Evolutionary conservation across 2,329 filamentous ascomycete species (phyloP).

Genomic region (Rhynchosporium graminicola): DNA sequence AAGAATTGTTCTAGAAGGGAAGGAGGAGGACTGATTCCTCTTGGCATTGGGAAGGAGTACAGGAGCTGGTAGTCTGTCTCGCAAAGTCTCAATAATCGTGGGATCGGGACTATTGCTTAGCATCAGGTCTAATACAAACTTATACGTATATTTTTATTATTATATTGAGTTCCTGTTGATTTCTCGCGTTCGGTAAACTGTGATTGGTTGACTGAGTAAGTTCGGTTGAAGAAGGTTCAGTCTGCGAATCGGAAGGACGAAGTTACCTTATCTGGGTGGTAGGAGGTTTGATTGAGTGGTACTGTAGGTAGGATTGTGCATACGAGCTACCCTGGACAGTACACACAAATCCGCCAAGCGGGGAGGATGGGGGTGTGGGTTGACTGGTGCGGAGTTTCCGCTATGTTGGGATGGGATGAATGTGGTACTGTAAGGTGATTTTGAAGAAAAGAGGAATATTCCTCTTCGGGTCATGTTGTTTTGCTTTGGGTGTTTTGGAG

Average conservation of each 20-base stretch:
- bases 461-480: too few relatives aligned
- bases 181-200: too few relatives aligned
- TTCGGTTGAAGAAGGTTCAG: neutral
- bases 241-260: neutral
- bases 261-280: neutral
- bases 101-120: neutral
- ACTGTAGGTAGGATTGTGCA: neutral
- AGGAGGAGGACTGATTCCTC: neutral
- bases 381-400: conserved; percentile 5
- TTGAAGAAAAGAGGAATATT: neutral
- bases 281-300: neutral
- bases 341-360: neutral
- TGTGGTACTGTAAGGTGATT: neutral
- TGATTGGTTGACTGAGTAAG: too few relatives aligned
- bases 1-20: conserved; percentile 7
- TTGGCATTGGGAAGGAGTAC: too few relatives aligned
- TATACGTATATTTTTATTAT: too few relatives aligned
- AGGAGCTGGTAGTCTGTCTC: too few relatives aligned
- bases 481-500: too few relatives aligned
- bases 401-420: neutral
- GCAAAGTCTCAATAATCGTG: too few relatives aligned
- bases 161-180: too few relatives aligned
- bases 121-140: neutral
- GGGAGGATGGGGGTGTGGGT: neutral
- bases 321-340: neutral